These are phyloP conservation scores for Flammula alnicola DNA, from an alignment of 1,284 basidiomycete species.

Conservation along the genomic window DNA sequence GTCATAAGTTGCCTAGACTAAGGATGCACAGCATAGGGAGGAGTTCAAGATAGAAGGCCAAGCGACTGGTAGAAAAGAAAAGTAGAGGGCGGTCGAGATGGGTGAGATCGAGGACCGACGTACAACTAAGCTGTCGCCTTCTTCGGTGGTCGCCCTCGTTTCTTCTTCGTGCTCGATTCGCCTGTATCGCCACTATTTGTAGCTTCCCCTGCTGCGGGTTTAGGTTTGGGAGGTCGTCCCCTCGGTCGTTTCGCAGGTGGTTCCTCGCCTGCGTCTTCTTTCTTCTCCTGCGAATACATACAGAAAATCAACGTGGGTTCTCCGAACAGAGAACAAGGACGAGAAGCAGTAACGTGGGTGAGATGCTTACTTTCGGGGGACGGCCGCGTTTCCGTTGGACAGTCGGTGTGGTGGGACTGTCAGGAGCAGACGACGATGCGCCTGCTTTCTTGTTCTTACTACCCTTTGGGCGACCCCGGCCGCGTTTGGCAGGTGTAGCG, in stretches of 20 bases:
- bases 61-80: conserved; percentile 21
- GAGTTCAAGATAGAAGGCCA: conserved; percentile 31
- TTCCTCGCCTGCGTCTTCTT: conserved; percentile 53
- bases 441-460: conserved; percentile 79
- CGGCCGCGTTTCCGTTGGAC: conserved; percentile 72
- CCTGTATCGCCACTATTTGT: conserved; percentile 42
- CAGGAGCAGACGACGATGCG: conserved; percentile 39
- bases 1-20: conserved; percentile 42
- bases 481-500: conserved; percentile 57
- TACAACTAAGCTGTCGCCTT: conserved; percentile 39
- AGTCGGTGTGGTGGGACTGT: conserved; percentile 41
- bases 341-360: conserved; percentile 22
- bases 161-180: conserved; percentile 62
- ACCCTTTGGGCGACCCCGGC: conserved; percentile 79
- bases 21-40: conserved; percentile 33
- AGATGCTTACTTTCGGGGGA: conserved; percentile 69
- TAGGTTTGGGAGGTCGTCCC: conserved; percentile 76
- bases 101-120: conserved; percentile 19
- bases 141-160: conserved; percentile 76
- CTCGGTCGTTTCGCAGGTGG: conserved; percentile 67
- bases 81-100: conserved; percentile 18
- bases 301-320: conserved; percentile 19
- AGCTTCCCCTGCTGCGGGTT: conserved; percentile 44
- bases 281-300: conserved; percentile 53
- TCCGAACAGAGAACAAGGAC: conserved; percentile 23